phyloP scores from a whole-genome alignment of 345 rosid species.

The Ceriops zippeliana region DNA sequence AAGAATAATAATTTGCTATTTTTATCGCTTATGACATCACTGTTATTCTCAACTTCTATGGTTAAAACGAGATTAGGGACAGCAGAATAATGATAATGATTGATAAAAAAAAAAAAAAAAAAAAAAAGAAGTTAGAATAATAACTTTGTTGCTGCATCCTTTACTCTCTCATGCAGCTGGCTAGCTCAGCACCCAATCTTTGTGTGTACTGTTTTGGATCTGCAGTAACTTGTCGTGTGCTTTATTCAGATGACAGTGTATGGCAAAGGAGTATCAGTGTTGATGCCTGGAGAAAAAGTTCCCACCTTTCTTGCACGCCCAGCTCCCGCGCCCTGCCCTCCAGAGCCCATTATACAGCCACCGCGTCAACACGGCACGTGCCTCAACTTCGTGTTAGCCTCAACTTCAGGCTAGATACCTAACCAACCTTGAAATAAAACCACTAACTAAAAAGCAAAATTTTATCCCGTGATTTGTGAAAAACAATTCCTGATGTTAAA shows the following conservation, averaged over 20 bases:
- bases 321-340: conserved; percentile 53
- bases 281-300: conserved; percentile 73
- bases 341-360: conserved; percentile 33
- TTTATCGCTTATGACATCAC: conserved; percentile 10
- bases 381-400: conserved; percentile 7
- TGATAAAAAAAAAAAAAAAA: no score
- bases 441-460: background rate
- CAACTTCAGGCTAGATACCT: conserved; percentile 15
- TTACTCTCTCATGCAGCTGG: no score
- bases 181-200: background rate
- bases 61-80: no score
- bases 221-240: background rate
- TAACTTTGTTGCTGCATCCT: no score
- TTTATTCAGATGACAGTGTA: conserved; percentile 46
- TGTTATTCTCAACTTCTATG: background rate
- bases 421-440: conserved; percentile 3
- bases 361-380: conserved; percentile 31
- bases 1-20: conserved; percentile 6
- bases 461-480: no score
- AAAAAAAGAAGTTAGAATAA: no score
- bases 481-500: no score
- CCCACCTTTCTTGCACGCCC: conserved; percentile 77
- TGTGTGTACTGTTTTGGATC: background rate
- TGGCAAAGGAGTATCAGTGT: conserved; percentile 59
- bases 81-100: no score